Evolutionary conservation across 140 eudicot genomes (phyloP), one percentile per base, ranked within the genome.

Genomic region (Bidens hawaiensis): DNA sequence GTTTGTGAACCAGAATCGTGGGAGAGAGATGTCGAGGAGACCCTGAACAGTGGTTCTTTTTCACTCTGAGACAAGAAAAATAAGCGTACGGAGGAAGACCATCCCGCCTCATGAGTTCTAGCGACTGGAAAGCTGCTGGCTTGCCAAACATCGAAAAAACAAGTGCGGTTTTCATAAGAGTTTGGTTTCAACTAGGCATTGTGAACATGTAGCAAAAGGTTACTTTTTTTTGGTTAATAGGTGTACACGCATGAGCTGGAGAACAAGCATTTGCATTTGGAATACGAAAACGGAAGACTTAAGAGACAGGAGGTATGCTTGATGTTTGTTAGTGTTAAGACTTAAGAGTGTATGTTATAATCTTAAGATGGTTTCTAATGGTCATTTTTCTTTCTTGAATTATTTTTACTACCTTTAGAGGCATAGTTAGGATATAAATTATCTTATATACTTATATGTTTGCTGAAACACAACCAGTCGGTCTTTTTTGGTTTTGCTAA

Each of bases 121-220:
- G n/a, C n/a, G n/a, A n/a, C n/a, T n/a, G n/a, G 65, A 82, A 89
- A 47, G 95, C 95, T 36, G 95, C 95, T 5, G 79, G 95, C 14
- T 85, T 90, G 64, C 89, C 90, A 14, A 90, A n/a, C n/a, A n/a
- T n/a, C 90, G n/a, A 82, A 90, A 79, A 87, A 83, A 48, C 95
- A 87, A 93, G 95, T 86, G 12, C 9, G 15, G 41, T 24, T 68
- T 31, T 40, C 16, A 33, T 26, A 19, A 25, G 19, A 13, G 0
- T 23, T 46, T 62, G 43, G 50, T 36, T 15, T 12, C n/a, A 17
- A 17, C 14, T 14, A 33, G 26, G 41, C 9, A 9, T n/a, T 42
- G 17, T 72, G 22, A 53, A 28, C 4, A 46, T 54, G 46, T 33
- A 38, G 60, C 23, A 36, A 45, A 23, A 28, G 58, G 33, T 53